Conservation (phyloP, 169 alveolate species). For the Plasmodium vivax region DNA sequence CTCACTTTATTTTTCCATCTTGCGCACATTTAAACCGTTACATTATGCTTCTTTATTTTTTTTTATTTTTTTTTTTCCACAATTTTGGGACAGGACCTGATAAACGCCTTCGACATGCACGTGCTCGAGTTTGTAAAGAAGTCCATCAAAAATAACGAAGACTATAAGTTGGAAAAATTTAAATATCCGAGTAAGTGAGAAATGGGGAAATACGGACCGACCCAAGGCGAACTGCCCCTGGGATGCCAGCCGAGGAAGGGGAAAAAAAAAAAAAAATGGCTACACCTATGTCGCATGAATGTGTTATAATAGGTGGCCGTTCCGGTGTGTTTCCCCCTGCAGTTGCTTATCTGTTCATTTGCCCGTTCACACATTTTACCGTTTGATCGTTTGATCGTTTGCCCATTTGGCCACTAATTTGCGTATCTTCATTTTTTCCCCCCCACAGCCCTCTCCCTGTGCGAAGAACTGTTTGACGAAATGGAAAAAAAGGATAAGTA, state of each 20-base stretch:
- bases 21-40: background rate
- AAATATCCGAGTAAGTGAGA: slow-evolving; percentile 64
- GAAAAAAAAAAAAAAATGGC: background rate
- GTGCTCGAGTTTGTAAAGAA: slow-evolving; percentile 33
- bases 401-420: background rate
- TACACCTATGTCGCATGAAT: background rate
- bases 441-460: slow-evolving; percentile 29
- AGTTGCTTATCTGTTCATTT: background rate
- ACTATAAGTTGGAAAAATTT: slow-evolving; percentile 50
- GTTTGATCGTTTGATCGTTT: slow-evolving; percentile 4
- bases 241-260: background rate
- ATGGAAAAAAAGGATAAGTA: slow-evolving; percentile 25
- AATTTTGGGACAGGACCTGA: slow-evolving; percentile 15
- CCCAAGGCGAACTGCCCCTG: background rate
- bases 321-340: background rate
- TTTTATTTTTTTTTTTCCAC: background rate
- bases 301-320: background rate
- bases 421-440: background rate
- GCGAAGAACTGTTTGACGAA: slow-evolving; percentile 64
- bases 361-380: background rate
- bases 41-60: background rate
- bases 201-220: background rate
- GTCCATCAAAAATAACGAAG: slow-evolving; percentile 59
- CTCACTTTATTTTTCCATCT: background rate
- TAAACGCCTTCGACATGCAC: slow-evolving; percentile 65